Percentiles rank a stretch among this genome's conserved stretches.
These are phyloP conservation scores for Pyrenochaeta sp. DNA, from an alignment of 2,329 filamentous ascomycete species.

Conservation along the genomic window DNA sequence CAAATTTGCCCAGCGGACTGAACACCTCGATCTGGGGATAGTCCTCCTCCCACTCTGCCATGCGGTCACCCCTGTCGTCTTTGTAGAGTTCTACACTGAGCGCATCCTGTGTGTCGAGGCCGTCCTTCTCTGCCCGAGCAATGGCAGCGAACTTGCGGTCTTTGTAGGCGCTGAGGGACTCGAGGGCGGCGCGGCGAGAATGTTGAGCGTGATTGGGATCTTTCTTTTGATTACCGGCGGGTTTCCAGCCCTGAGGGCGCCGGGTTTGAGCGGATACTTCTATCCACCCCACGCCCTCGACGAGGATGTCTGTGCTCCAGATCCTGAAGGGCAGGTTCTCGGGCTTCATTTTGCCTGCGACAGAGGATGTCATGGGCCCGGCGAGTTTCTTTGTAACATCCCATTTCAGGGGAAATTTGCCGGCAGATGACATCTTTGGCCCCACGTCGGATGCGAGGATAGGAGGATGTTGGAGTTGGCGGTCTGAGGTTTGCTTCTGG, in stretches of 20 bases:
- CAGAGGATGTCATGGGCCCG: constrained; percentile 73
- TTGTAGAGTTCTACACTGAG: constrained; percentile 29
- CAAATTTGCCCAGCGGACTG: constrained; percentile 81
- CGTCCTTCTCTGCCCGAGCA: constrained; percentile 10
- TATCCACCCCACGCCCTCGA: constrained; percentile 94
- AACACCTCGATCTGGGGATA: constrained; percentile 85
- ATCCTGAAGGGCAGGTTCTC: constrained; percentile 81
- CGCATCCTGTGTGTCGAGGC: constrained; percentile 44
- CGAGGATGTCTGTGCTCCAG: constrained; percentile 81
- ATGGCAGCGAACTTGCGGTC: constrained; percentile 29
- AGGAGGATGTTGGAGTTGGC: constrained; percentile 68
- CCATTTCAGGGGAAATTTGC: constrained; percentile 76
- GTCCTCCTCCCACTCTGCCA: constrained; percentile 25
- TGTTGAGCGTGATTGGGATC: constrained; percentile 36
- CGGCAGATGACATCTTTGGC: constrained; percentile 63
- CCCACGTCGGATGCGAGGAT: constrained; percentile 60
- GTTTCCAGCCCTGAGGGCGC: constrained; percentile 41
- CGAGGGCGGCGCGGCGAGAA: constrained; percentile 17
- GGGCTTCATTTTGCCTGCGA: constrained; percentile 69
- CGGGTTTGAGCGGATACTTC: constrained; percentile 86
- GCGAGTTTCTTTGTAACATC: constrained; percentile 85
- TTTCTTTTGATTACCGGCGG: constrained; percentile 59
- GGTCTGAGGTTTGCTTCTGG: constrained; percentile 64
- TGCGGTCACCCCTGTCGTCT: constrained; percentile 20
- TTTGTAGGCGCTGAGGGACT: constrained; percentile 18